These are phyloP conservation scores for Neurospora sublineolata DNA, from an alignment of 495 filamentous ascomycete species.

Conservation along the genomic window DNA sequence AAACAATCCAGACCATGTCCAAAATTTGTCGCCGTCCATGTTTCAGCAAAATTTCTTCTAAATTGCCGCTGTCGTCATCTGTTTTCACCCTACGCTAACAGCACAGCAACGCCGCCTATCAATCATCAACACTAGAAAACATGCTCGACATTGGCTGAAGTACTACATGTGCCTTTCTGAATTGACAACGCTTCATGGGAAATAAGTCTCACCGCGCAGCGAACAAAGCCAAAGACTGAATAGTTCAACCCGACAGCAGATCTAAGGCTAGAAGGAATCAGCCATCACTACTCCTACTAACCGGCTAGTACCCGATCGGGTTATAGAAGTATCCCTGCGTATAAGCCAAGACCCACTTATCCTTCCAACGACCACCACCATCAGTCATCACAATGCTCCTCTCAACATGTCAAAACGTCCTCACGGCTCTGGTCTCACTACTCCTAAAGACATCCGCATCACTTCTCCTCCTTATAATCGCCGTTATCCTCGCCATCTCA, in stretches of 20 bases:
- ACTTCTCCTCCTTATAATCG: neutral
- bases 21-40: neutral
- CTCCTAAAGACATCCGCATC: neutral
- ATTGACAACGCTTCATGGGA: neutral
- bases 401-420: neutral
- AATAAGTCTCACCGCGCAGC: neutral
- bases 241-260: neutral
- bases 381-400: neutral
- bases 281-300: neutral
- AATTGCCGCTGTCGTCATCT: neutral
- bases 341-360: neutral
- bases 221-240: neutral
- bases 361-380: neutral
- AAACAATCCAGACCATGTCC: neutral
- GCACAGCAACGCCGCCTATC: neutral
- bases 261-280: neutral
- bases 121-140: neutral
- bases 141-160: neutral
- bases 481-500: neutral
- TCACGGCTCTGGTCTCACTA: neutral
- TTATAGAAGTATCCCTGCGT: neutral
- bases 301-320: neutral
- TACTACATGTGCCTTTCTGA: neutral
- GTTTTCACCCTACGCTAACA: neutral
- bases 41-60: neutral